These are phyloP conservation scores for Pueraria montana DNA, from an alignment of 306 rosid species.

Conservation along the genomic window DNA sequence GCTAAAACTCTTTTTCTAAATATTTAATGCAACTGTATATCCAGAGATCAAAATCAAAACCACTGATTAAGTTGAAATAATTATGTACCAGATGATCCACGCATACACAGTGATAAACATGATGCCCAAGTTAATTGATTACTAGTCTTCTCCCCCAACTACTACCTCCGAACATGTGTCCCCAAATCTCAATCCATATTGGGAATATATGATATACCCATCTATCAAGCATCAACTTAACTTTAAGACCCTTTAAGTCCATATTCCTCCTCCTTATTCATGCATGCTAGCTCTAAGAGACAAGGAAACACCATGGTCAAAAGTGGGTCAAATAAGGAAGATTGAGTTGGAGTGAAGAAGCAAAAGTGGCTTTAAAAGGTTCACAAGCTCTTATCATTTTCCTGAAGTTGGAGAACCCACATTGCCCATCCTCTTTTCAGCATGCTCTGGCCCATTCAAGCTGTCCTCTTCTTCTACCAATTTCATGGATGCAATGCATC, in stretches of 20 bases:
- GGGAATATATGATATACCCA: conserved; percentile 51
- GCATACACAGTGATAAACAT: not conserved
- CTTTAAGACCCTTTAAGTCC: conserved; percentile 53
- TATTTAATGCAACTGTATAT: too few relatives aligned
- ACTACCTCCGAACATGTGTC: conserved; percentile 57
- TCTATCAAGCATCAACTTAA: conserved; percentile 44
- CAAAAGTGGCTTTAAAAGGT: conserved; percentile 58
- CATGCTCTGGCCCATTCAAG: conserved; percentile 71
- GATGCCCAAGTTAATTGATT: conserved; percentile 53
- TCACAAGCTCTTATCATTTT: conserved; percentile 64
- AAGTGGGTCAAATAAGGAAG: conserved; percentile 72
- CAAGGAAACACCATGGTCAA: conserved; percentile 66
- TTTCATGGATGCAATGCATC: conserved; percentile 84
- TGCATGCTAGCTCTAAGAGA: conserved; percentile 64
- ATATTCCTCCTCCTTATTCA: conserved; percentile 65
- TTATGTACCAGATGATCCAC: too few relatives aligned
- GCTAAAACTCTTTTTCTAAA: too few relatives aligned
- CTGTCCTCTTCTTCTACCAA: conserved; percentile 66
- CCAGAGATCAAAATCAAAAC: too few relatives aligned
- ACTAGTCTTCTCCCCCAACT: conserved; percentile 52
- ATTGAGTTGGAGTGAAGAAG: conserved; percentile 61
- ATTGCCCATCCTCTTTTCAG: conserved; percentile 65
- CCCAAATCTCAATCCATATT: conserved; percentile 55
- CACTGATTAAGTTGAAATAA: too few relatives aligned
- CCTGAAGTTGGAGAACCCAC: conserved; percentile 67